Base-by-base conservation (phyloP, 495 filamentous ascomycete species). In the Pyrenopolyporus hunteri region DNA sequence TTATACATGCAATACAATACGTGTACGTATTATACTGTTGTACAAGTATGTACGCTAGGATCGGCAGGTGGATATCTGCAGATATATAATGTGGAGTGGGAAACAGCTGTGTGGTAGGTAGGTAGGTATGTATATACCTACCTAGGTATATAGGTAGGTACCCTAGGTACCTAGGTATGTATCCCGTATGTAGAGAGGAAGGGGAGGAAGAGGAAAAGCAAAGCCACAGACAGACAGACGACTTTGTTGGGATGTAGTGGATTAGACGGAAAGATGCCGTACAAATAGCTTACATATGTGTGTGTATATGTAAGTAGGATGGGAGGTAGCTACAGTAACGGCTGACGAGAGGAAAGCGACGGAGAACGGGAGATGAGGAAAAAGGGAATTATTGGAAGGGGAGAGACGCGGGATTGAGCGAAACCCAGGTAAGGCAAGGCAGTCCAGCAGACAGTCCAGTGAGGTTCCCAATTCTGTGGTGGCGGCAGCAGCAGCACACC, bases 21-120 rank as follows among this genome's bases (percentile, higher is more conserved):
- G 42, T 64, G 43, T 52, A 57, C 46, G 60, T 64, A 64, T 57
- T 57, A 48, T 64, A 58, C 60, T 48, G 60, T 64, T 28, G 47
- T 44, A 54, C 26, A 45, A 23, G 20, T 62, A 52, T 47, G 52
- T 45, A 63, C 44, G 36, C 39, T 57, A 7, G 29, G 23, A 31
- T 28, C 39, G 59, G 46, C 52, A 63, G 45, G 59, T 52, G 59
- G 47, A 28, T 53, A 46, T 51, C 39, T 57, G 52, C 47, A 56
- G 25, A 26, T 37, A 31, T 26, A 26, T 46, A 33, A n/a, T 43
- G 13, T 10, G n/a, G n/a, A n/a, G n/a, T n/a, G n/a, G n/a, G n/a
- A n/a, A n/a, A n/a, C n/a, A n/a, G n/a, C n/a, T n/a, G n/a, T n/a
- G n/a, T n/a, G n/a, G n/a, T n/a, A n/a, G n/a, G n/a, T n/a, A n/a